phyloP scores from a whole-genome alignment of 1,284 basidiomycete genomes.

The Trichosporon sp. region DNA sequence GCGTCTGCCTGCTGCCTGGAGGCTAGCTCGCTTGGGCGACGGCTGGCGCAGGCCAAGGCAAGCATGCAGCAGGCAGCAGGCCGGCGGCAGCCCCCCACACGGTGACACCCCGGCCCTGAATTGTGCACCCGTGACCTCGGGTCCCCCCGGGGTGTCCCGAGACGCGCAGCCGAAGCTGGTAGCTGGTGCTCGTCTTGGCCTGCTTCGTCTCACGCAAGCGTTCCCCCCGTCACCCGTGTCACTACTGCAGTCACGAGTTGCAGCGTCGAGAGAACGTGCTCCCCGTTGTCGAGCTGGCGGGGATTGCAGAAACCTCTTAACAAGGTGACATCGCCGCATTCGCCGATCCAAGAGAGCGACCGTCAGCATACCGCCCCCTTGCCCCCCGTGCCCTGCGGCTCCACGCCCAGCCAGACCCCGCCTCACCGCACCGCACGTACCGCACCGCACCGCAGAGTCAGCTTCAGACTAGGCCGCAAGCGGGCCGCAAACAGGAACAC shows the following conservation, averaged over 20 bases:
- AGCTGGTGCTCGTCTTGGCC: not conserved
- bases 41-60: not conserved
- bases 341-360: not conserved
- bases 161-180: not conserved
- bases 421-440: not conserved
- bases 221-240: not conserved
- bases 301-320: not conserved
- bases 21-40: not conserved
- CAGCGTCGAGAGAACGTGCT: not conserved
- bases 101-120: not conserved
- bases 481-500: not conserved
- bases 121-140: not conserved
- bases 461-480: not conserved
- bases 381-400: not conserved
- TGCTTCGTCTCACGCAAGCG: not conserved
- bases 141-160: slow-evolving; percentile 5
- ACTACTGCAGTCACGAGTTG: not conserved
- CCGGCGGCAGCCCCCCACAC: not conserved
- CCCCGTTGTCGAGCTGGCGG: not conserved
- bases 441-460: not conserved
- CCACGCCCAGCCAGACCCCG: not conserved
- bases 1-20: not conserved
- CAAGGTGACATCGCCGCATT: not conserved
- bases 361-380: not conserved
- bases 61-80: not conserved